A percentile compares a stretch with the other conserved stretches of the same genome.
phyloP scores from a whole-genome alignment of 768 basidiomycete species.

The Lactarius deliciosus region DNA sequence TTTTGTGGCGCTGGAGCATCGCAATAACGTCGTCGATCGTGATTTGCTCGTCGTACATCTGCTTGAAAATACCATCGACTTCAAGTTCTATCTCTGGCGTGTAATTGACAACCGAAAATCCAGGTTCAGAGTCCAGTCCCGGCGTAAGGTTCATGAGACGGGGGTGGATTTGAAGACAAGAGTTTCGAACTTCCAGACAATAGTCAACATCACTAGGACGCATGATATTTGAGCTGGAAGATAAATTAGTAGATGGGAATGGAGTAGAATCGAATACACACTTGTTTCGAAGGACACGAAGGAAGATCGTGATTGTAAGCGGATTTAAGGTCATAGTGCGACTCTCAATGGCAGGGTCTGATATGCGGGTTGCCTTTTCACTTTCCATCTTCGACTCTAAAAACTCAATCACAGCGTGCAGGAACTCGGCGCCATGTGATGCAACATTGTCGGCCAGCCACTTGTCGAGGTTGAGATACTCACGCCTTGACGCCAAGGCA shows the following conservation, averaged over 20 bases:
- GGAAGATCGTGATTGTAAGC: constrained; percentile 87
- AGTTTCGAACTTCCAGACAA: constrained; percentile 88
- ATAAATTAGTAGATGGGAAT: constrained; percentile 14
- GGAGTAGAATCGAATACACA: constrained; percentile 39
- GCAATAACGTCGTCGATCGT: constrained; percentile 92
- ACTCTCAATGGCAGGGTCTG: constrained; percentile 74
- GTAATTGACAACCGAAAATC: constrained; percentile 86
- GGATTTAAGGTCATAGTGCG: constrained; percentile 87
- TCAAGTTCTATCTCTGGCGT: constrained; percentile 86
- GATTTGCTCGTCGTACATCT: constrained; percentile 96
- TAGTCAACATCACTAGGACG: constrained; percentile 76
- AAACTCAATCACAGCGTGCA: constrained; percentile 85
- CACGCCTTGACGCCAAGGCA: constrained; percentile 86
- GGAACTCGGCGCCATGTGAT: constrained; percentile 79
- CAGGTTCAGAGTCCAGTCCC: constrained; percentile 83
- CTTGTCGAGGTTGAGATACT: constrained; percentile 94
- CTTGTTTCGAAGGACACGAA: constrained; percentile 85
- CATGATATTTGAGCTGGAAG: constrained; percentile 67
- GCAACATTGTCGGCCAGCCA: constrained; percentile 91
- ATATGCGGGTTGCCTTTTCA: constrained; percentile 72
- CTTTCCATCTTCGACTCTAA: constrained; percentile 90
- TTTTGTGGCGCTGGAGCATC: constrained; percentile 83
- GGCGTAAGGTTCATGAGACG: constrained; percentile 93
- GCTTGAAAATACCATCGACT: constrained; percentile 93
- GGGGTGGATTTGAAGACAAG: constrained; percentile 92